Percentiles rank a stretch among this genome's conserved stretches.
These are phyloP conservation scores for Pythium apleroticum DNA, from an alignment of 352 stramenopile species.

Conservation along the genomic window DNA sequence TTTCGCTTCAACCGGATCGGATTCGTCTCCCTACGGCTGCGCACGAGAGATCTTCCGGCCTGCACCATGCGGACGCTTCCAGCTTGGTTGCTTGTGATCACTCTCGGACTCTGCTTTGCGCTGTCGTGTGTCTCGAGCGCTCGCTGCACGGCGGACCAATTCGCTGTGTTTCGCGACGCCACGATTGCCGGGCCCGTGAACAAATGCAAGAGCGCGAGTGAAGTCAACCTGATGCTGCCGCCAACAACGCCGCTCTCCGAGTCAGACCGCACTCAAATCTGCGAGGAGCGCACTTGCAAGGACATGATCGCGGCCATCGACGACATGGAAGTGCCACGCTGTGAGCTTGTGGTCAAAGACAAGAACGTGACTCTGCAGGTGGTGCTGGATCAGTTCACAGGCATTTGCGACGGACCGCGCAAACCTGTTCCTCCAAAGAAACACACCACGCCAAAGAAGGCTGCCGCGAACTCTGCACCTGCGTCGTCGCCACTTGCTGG, in stretches of 20 bases:
- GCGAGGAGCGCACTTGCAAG: conserved; percentile 43
- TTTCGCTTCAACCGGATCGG: neutral
- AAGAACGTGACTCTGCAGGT: conserved; percentile 55
- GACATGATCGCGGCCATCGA: conserved; percentile 55
- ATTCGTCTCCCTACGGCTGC: neutral
- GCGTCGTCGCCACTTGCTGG: neutral
- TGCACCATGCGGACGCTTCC: neutral
- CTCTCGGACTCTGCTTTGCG: conserved; percentile 5
- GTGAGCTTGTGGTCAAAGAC: conserved; percentile 43
- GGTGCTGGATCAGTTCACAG: conserved; percentile 47
- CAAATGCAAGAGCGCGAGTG: conserved; percentile 39
- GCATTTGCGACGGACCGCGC: conserved; percentile 36
- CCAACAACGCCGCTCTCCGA: conserved; percentile 31
- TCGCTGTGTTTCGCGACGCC: conserved; percentile 51
- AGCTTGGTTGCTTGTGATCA: neutral
- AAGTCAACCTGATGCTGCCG: conserved; percentile 43
- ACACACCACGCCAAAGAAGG: neutral
- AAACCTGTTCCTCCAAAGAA: conserved; percentile 12
- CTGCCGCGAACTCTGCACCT: neutral
- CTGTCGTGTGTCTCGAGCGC: conserved; percentile 13
- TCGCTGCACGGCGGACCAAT: conserved; percentile 37
- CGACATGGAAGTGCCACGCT: conserved; percentile 55
- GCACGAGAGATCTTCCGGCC: neutral
- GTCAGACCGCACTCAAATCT: conserved; percentile 36
- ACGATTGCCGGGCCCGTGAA: conserved; percentile 28